Conservation (phyloP, 129 eudicot species). For the Flaveria bidentis region DNA sequence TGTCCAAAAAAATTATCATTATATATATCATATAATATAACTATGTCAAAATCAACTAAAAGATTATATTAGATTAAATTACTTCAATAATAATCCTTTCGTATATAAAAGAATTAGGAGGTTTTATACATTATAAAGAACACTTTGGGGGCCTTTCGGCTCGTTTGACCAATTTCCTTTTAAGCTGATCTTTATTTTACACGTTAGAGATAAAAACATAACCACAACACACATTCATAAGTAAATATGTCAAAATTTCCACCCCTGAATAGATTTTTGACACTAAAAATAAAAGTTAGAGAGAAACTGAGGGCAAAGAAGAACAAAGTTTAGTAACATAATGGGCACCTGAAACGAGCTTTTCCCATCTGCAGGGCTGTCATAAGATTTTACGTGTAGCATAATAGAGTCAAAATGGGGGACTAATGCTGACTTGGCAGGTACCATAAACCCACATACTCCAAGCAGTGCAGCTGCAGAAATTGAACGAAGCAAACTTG, state of each 20-base stretch:
- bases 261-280: background rate
- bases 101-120: background rate
- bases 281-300: background rate
- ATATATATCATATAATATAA: no score
- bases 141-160: background rate
- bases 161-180: background rate
- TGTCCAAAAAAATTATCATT: no score
- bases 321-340: background rate
- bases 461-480: conserved; percentile 95
- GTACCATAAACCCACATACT: conserved; percentile 92
- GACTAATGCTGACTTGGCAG: conserved; percentile 82
- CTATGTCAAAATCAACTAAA: background rate
- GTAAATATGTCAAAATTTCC: background rate
- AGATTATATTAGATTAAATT: background rate
- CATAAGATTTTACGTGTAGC: conserved; percentile 94
- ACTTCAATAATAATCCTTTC: background rate
- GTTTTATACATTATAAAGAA: background rate
- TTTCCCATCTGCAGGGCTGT: conserved; percentile 98
- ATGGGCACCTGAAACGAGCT: conserved; percentile 90
- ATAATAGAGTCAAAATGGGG: conserved; percentile 96
- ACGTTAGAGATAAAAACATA: background rate
- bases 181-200: background rate
- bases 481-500: conserved; percentile 86
- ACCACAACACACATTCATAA: background rate
- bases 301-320: background rate